Evolutionary conservation across 805 yeast genomes (phyloP).

Genomic region (Hanseniaspora thailandica): DNA sequence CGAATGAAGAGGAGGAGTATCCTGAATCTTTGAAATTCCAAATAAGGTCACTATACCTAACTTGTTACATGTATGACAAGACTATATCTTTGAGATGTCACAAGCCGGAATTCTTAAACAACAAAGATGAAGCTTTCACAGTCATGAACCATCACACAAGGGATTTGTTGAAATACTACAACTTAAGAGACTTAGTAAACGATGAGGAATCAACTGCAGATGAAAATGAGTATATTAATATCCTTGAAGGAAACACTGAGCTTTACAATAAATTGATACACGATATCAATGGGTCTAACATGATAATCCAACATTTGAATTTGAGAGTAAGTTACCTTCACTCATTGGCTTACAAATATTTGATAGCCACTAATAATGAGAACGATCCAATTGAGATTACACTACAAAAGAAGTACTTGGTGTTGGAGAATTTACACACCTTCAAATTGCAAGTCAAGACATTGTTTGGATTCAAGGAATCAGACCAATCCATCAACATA

Average conservation of each 20-base stretch:
- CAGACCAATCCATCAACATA: not conserved
- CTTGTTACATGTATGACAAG: constrained; percentile 4
- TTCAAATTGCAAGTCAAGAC: not conserved
- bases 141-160: constrained; percentile 2
- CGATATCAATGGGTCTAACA: not conserved
- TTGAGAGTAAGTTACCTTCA: constrained; percentile 4
- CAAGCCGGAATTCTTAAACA: constrained; percentile 5
- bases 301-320: constrained; percentile 7
- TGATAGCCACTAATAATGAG: constrained; percentile 9
- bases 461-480: not conserved
- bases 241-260: not conserved
- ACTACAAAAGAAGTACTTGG: not conserved
- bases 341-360: constrained; percentile 9
- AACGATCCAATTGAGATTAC: not conserved
- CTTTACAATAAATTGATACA: not conserved
- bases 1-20: not conserved
- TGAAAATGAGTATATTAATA: not conserved
- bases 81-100: constrained; percentile 2
- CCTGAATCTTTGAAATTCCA: constrained; percentile 2
- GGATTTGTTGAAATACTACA: not conserved
- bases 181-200: not conserved
- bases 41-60: not conserved
- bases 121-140: constrained; percentile 3
- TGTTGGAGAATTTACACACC: not conserved
- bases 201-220: not conserved